These are phyloP conservation scores for Craspedostauros australis DNA, from an alignment of 108 stramenopile species.

Conservation along the genomic window DNA sequence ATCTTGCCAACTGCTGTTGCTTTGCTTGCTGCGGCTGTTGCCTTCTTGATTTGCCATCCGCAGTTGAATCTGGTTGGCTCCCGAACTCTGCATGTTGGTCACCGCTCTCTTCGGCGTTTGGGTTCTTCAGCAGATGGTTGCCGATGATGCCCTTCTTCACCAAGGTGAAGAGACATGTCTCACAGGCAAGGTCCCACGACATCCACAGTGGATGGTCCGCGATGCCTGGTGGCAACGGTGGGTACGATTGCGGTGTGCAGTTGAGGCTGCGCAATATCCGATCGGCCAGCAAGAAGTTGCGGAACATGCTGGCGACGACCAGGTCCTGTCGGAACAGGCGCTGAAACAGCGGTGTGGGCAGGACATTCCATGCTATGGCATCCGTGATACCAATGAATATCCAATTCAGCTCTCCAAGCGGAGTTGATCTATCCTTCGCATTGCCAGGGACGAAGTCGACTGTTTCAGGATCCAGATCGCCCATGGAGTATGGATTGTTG, in stretches of 20 bases:
- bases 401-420: conserved; percentile 96
- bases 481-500: conserved; percentile 65
- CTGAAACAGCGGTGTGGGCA: conserved; percentile 94
- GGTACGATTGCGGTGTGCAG: conserved; percentile 90
- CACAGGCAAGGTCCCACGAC: conserved; percentile 98
- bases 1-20: not conserved
- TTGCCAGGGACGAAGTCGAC: conserved; percentile 93
- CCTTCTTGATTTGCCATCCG: too few relatives aligned
- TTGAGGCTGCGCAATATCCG: conserved; percentile 83
- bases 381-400: conserved; percentile 99
- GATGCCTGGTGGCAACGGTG: conserved; percentile 89
- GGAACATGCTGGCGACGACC: conserved; percentile 92
- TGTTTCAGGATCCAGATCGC: conserved; percentile 45
- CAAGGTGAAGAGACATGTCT: conserved; percentile 83
- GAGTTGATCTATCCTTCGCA: conserved; percentile 86
- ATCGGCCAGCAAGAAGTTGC: conserved; percentile 99
- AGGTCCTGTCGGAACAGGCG: conserved; percentile 96
- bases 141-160: conserved; percentile 59
- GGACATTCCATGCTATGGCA: conserved; percentile 98
- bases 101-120: conserved; percentile 1
- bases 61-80: too few relatives aligned
- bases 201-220: conserved; percentile 96
- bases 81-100: too few relatives aligned
- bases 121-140: conserved; percentile 5
- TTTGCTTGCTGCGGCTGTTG: too few relatives aligned